Base-by-base conservation (phyloP, 345 rosid species). In the Citrus medica region DNA sequence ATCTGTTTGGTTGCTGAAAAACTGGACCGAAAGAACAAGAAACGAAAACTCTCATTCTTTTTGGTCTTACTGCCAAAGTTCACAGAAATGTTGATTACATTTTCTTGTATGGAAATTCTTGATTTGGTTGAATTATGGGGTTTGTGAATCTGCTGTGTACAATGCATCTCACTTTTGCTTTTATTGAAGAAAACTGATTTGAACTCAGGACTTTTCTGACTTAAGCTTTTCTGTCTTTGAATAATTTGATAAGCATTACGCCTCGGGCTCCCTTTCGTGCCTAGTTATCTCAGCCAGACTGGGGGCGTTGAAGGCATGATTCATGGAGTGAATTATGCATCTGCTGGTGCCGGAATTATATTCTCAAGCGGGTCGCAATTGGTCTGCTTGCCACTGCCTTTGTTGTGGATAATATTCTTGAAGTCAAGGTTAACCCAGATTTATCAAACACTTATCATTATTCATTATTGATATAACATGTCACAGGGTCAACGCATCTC, bases 341-440 rank as follows among this genome's bases (percentile, higher is more conserved):
- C 95, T 56, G 97, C 98, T 22, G 95, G 88, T 56, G 97, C 98
- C 53, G 98, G 97, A 67, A 87, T 95, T 76, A 93, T 95, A 75
- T 92, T 89, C 82, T 84, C 92, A 9, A 95, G 94, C 58, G 97
- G 98, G 51, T 93, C 98, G 9, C 95, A 92, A 74, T 63, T 93
- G 91, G 98, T 92, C 87, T 27, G 65, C 64, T 65, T 68, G 76
- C 40, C 40, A 27, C 40, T 28, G 14, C 4, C 37, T 8, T 62
- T 33, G 51, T 46, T 19, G 24, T 53, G 17, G 16, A 71, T 12
- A 27, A 8, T 77, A 37, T n/a, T 38, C 4, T 37, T 12, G 5
- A 37, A 24, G 5, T 24, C 17, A 16, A 35, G 24, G 30, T 12
- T 32, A 30, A 16, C 38, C 19, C 8, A 14, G 66, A 16, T 1